Evolutionary conservation across 2,329 filamentous ascomycete species (phyloP), one percentile per base, ranked within the genome.

Genomic region (Claviceps sp.): DNA sequence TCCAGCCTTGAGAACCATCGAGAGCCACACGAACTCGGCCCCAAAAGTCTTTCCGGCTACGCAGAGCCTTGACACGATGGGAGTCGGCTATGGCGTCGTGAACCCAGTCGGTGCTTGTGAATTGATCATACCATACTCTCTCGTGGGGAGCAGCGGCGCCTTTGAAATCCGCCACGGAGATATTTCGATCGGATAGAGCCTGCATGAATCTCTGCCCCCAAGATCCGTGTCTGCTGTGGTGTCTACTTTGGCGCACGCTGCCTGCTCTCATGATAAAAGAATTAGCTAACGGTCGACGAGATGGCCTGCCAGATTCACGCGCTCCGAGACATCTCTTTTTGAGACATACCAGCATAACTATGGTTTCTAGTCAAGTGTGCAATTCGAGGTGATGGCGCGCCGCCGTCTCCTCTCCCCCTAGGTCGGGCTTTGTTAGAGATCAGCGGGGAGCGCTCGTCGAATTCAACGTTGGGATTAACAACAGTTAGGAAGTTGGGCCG

Each of bases 91-190:
- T 96, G 65, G 86, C 90, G 67, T 98, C 93, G 64, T 95, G 91
- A 1, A 98, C 90, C 93, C 93, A 98, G 66, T 98, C 91, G 51
- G 88, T 96, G 6, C 88, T 95, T 5, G 89, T 95, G 62, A 95
- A 95, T 68, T 98, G 93, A 71, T 98, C 93, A 69, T 97, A 97
- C 93, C 93, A 97, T 9, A 94, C 86, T 54, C 93, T 83, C 59
- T 97, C 89, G 62, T 96, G 87, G 49, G 83, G 73, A 59, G 81
- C 83, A 9, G 85, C 68, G 4, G 80, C 83, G 37, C 75, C 71
- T 61, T 83, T 86, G 47, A 82, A 83, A 55, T 85, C 81, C 55
- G 74, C 67, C 67, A 83, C 70, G 54, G 75, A 76, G 34, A 77
- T 74, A 59, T 75, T 77, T 56, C 74, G 71, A 60, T 77, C 82